Evolutionary conservation across 2,329 filamentous ascomycete genomes (phyloP).

Genomic region (Hortaea sp.): DNA sequence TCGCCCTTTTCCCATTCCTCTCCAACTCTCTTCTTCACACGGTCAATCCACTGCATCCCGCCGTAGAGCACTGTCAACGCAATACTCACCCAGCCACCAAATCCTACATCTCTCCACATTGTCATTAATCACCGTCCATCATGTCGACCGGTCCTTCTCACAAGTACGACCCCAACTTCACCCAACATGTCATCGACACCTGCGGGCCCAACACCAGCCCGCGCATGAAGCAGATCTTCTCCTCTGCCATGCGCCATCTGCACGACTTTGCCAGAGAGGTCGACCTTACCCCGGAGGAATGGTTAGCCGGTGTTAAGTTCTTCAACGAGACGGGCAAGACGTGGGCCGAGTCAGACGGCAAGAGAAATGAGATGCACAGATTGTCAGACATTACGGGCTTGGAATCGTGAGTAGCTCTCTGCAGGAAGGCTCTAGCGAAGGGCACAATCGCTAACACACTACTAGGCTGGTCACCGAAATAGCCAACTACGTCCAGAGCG

Average conservation of each 20-base stretch:
- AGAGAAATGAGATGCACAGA: constrained; percentile 64
- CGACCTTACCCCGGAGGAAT: constrained; percentile 67
- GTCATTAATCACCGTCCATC: background rate
- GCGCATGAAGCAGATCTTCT: constrained; percentile 54
- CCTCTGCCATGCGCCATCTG: constrained; percentile 57
- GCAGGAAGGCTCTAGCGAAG: background rate
- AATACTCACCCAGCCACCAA: too few species aligned
- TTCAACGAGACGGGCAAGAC: constrained; percentile 65
- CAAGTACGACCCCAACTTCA: constrained; percentile 68
- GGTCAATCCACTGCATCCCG: too few species aligned
- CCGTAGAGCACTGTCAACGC: too few species aligned
- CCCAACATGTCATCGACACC: constrained; percentile 59
- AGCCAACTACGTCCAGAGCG: constrained; percentile 50
- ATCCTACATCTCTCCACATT: background rate
- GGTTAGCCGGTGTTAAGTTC: constrained; percentile 65
- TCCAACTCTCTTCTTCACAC: too few species aligned
- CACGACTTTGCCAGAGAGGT: constrained; percentile 72
- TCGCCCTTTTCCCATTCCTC: too few species aligned
- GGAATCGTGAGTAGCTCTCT: constrained; percentile 48
- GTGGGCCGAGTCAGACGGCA: constrained; percentile 45
- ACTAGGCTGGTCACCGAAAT: constrained; percentile 55
- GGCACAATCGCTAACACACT: background rate
- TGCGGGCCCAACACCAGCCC: constrained; percentile 61
- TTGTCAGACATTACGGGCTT: constrained; percentile 65
- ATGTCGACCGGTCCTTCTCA: constrained; percentile 1